Percentiles rank a stretch among this genome's conserved stretches.
phyloP scores from a whole-genome alignment of 192 early-diverging fungal genomes.

The Coemansia umbellata region DNA sequence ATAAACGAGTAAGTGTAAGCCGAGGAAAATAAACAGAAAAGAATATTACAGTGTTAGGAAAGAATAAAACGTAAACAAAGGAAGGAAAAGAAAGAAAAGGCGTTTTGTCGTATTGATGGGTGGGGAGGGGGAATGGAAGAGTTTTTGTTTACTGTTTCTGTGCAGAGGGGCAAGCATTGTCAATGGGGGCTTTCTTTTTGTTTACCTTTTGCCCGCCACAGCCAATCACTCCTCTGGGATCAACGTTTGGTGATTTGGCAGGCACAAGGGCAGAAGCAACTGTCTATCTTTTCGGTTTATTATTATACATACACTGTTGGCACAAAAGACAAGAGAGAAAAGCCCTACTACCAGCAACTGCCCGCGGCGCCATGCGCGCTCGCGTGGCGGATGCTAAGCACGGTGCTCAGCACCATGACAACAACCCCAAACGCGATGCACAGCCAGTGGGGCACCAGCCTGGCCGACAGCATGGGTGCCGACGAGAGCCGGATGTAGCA shows the following conservation, averaged over 20 bases:
- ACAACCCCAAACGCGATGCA: slow-evolving; percentile 69
- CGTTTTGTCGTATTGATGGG: too few species aligned
- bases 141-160: slow-evolving; percentile 4
- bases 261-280: too few species aligned
- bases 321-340: too few species aligned
- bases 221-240: background rate
- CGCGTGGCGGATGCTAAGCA: slow-evolving; percentile 33
- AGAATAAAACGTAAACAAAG: slow-evolving; percentile 10
- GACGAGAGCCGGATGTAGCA: slow-evolving; percentile 74
- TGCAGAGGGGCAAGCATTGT: too few species aligned
- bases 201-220: slow-evolving; percentile 4
- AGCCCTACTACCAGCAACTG: slow-evolving; percentile 19
- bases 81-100: slow-evolving; percentile 5
- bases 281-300: too few species aligned
- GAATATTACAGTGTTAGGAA: background rate
- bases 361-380: background rate
- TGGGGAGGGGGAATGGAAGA: background rate
- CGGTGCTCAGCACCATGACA: slow-evolving; percentile 35
- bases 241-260: too few species aligned
- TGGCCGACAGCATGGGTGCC: slow-evolving; percentile 52
- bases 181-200: slow-evolving; percentile 1
- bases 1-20: background rate
- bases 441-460: slow-evolving; percentile 63
- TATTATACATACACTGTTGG: too few species aligned
- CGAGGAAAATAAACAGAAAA: background rate